These are phyloP conservation scores for Blastobotrys robertii DNA, from an alignment of 805 yeast species.

Conservation along the genomic window DNA sequence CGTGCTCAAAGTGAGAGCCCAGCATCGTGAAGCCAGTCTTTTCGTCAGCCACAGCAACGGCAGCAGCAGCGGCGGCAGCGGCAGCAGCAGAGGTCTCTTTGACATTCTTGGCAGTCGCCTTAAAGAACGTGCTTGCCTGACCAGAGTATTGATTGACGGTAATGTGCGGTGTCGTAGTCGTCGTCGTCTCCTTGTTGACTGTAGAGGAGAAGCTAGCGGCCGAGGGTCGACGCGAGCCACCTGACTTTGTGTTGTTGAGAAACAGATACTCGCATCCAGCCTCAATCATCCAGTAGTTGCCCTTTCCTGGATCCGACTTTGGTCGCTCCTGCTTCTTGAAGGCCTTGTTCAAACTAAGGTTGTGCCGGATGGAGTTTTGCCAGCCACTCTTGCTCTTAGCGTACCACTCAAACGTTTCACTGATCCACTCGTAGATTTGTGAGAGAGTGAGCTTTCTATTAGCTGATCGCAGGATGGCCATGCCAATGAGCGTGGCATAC, in stretches of 20 bases:
- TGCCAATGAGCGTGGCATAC: constrained; percentile 86
- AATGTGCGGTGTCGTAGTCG: no score
- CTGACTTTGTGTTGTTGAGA: constrained; percentile 29
- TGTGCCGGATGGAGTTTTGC: constrained; percentile 96
- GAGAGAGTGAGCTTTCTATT: constrained; percentile 61
- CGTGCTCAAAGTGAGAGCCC: background rate
- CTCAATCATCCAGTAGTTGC: constrained; percentile 88
- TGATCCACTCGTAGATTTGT: constrained; percentile 88
- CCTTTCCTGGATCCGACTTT: constrained; percentile 44
- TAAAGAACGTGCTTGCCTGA: background rate
- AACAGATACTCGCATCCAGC: constrained; percentile 77
- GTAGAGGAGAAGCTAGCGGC: no score
- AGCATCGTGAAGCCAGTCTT: no score
- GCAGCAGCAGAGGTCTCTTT: background rate
- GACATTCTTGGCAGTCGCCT: background rate
- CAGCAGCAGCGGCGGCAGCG: no score
- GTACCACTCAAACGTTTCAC: constrained; percentile 75
- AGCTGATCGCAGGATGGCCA: constrained; percentile 81
- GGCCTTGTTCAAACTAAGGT: constrained; percentile 85
- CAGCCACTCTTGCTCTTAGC: constrained; percentile 83
- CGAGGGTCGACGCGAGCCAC: no score
- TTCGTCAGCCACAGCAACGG: no score
- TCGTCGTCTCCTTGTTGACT: no score
- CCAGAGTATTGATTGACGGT: background rate
- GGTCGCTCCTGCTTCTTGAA: constrained; percentile 86